Conservation (phyloP, 495 filamentous ascomycete genomes). For the Neurospora pannonica region DNA sequence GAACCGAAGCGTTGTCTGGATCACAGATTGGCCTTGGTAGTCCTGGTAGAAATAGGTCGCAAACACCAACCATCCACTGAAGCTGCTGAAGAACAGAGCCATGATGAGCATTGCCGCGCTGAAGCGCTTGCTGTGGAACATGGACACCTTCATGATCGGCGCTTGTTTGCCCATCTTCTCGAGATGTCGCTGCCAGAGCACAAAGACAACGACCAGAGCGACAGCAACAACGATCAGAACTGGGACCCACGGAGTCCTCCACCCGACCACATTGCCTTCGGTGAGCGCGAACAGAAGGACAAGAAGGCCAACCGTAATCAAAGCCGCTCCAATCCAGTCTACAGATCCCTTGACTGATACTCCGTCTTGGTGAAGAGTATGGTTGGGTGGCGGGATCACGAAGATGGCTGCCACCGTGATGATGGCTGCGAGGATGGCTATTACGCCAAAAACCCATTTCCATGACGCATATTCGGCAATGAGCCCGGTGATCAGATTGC, state of each 20-base stretch:
- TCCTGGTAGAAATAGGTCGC: constrained; percentile 56
- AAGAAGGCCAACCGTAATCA: constrained; percentile 54
- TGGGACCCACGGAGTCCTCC: constrained; percentile 56
- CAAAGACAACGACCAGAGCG: constrained; percentile 47
- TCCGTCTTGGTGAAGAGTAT: constrained; percentile 18
- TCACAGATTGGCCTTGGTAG: constrained; percentile 41
- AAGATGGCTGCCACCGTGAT: constrained; percentile 51
- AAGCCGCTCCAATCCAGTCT: constrained; percentile 55
- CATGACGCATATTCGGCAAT: constrained; percentile 47
- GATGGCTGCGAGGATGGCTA: constrained; percentile 52
- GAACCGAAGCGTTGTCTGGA: constrained; percentile 53
- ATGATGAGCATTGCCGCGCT: constrained; percentile 52
- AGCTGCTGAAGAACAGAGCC: constrained; percentile 48
- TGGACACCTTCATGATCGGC: constrained; percentile 52
- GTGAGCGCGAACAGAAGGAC: constrained; percentile 54
- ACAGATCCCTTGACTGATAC: constrained; percentile 30
- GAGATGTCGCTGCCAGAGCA: constrained; percentile 54
- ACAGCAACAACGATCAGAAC: constrained; percentile 54
- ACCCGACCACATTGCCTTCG: constrained; percentile 57
- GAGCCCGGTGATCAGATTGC: constrained; percentile 45
- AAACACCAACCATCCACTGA: constrained; percentile 51
- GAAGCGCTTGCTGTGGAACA: constrained; percentile 43
- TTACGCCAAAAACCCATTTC: constrained; percentile 58
- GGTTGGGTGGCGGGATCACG: constrained; percentile 51
- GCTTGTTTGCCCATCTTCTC: constrained; percentile 30